Base-by-base conservation (phyloP, 2,329 filamentous ascomycete species). In the Aspergillus ochraceus region DNA sequence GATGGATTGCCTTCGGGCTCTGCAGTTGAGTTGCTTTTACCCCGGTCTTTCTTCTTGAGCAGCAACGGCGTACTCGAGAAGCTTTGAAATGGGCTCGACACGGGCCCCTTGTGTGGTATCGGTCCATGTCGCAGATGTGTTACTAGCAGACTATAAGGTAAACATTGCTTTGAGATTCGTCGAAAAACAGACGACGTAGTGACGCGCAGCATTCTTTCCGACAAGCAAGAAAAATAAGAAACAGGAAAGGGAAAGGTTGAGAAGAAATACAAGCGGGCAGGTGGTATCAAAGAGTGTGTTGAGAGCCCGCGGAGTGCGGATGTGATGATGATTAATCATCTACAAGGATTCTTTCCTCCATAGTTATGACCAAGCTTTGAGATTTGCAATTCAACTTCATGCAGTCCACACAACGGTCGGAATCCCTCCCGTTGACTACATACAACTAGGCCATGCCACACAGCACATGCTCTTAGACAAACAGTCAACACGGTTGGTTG, bases 1-100 rank as follows among this genome's bases (percentile, higher is more conserved):
- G 76, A 73, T 58, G 59, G 22, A 60, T 45, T 73, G 51, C 71
- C 67, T 59, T 70, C 71, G 14, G 63, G 60, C 19, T 71, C 67
- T 20, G 74, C 66, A 42, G 71, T 67, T 20, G 77, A 72, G 32
- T 76, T 74, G 55, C 79, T 79, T 54, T 80, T 80, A 68, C 81
- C 79, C 29, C 78, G 81, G 66, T 86, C 85, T 42, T 81, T 81
- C 69, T 86, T 86, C 64, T 86, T 86, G 52, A 72, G 70, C 19
- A 80, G 70, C 8, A 61, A 42, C 2, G 72, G 65, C 22, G 79
- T 79, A 22, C 73, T 77, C 22, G 78, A 75, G 69, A 86, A 84
- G 50, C 24, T 59, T 50, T 64, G 67, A 5, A 32, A 52, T 29
- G 39, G 30, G 45, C 24, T 32, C 26, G 47, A 36, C 30, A 19